phyloP scores from a whole-genome alignment of 768 basidiomycete genomes.

The Serendipita sp. region DNA sequence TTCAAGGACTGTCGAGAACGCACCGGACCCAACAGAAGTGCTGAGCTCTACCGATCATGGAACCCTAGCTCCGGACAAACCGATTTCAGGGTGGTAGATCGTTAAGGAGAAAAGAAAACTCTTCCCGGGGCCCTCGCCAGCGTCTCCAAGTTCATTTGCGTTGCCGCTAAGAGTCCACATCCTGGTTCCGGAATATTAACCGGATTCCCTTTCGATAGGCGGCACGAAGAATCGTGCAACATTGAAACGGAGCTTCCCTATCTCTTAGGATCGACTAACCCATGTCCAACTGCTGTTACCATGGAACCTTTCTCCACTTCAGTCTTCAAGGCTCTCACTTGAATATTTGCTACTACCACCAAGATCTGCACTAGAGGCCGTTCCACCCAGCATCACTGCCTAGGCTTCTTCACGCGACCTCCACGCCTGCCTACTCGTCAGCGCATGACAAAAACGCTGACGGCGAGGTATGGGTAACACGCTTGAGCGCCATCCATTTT shows the following conservation, averaged over 20 bases:
- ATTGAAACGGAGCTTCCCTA: conserved; percentile 63
- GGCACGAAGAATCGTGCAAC: conserved; percentile 43
- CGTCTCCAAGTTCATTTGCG: conserved; percentile 46
- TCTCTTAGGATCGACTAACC: conserved; percentile 74
- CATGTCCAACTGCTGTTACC: conserved; percentile 78
- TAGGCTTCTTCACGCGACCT: conserved; percentile 66
- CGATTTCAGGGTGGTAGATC: conserved; percentile 57
- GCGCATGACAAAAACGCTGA: conserved; percentile 54
- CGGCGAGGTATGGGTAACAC: conserved; percentile 74
- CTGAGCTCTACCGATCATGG: conserved; percentile 55
- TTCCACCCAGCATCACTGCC: conserved; percentile 59
- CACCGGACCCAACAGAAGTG: conserved; percentile 59
- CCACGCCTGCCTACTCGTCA: conserved; percentile 67
- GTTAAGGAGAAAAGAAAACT: conserved; percentile 71
- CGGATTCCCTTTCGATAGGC: conserved; percentile 65
- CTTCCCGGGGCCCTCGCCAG: conserved; percentile 59
- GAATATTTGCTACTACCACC: conserved; percentile 83
- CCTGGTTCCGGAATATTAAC: conserved; percentile 67
- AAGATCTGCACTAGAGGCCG: conserved; percentile 76
- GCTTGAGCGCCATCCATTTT: conserved; percentile 85
- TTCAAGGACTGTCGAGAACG: conserved; percentile 65
- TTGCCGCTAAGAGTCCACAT: conserved; percentile 55
- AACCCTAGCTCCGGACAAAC: conserved; percentile 62
- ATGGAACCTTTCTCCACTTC: conserved; percentile 82
- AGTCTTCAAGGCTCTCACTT: conserved; percentile 76